These are phyloP conservation scores for Trichoderma harzianum DNA, from an alignment of 2,329 filamentous ascomycete genomes.

Conservation along the genomic window DNA sequence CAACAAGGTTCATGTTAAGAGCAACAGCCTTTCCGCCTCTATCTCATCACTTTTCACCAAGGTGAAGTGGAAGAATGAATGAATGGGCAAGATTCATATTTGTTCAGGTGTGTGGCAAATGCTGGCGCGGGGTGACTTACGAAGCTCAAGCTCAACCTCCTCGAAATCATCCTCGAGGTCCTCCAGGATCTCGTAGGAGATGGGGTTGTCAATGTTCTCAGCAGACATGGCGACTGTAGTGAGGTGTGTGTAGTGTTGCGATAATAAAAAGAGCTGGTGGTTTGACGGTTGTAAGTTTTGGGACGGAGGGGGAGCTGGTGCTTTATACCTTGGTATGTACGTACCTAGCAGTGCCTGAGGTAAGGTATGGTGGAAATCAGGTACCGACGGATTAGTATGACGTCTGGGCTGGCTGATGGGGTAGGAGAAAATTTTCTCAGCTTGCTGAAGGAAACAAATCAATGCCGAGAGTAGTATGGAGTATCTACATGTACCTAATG, in stretches of 20 bases:
- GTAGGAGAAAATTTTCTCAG: slow-evolving; percentile 11
- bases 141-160: slow-evolving; percentile 75
- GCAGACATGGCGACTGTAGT: slow-evolving; percentile 33
- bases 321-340: slow-evolving; percentile 4
- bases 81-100: not conserved
- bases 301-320: not conserved
- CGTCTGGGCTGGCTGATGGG: not conserved
- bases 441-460: not conserved
- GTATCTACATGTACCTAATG: not conserved
- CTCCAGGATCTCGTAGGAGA: slow-evolving; percentile 73
- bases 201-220: slow-evolving; percentile 37
- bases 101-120: not conserved
- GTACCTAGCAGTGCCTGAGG: not conserved
- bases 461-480: not conserved
- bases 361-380: not conserved
- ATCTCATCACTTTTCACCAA: not conserved
- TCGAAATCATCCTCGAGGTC: slow-evolving; percentile 82
- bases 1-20: not conserved
- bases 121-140: slow-evolving; percentile 54
- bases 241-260: not conserved
- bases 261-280: not conserved
- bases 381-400: not conserved
- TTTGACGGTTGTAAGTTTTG: not conserved
- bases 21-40: not conserved
- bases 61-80: not conserved